A percentile compares a stretch with the other conserved stretches of the same genome.
These are phyloP conservation scores for Dendrothele bispora DNA, from an alignment of 768 basidiomycete species.

Conservation along the genomic window DNA sequence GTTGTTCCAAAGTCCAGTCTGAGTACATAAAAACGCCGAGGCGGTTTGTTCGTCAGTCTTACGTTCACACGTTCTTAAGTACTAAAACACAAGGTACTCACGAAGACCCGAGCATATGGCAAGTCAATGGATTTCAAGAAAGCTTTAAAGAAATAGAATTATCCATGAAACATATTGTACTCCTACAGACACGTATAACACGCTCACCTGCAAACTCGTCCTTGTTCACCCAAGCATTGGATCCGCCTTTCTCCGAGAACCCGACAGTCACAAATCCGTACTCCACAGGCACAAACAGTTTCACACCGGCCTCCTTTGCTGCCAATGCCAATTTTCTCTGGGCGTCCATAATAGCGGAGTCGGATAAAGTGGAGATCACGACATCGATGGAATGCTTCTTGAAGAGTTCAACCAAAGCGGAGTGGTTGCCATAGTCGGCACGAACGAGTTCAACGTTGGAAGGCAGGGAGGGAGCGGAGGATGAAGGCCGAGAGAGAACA, in stretches of 20 bases:
- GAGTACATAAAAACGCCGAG: not conserved
- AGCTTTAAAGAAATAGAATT: constrained; percentile 14
- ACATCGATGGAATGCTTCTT: constrained; percentile 32
- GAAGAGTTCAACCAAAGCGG: constrained; percentile 23
- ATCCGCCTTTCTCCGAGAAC: constrained; percentile 22
- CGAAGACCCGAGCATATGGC: constrained; percentile 30
- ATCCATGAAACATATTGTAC: constrained; percentile 3
- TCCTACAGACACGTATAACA: too few species aligned
- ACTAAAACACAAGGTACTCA: constrained; percentile 13
- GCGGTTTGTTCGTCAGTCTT: too few species aligned
- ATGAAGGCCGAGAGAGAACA: constrained; percentile 14
- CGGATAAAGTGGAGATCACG: constrained; percentile 32
- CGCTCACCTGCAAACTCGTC: constrained; percentile 24
- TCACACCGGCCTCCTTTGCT: constrained; percentile 34
- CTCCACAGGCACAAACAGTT: constrained; percentile 39
- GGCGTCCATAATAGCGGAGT: constrained; percentile 17
- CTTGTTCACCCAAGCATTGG: constrained; percentile 20
- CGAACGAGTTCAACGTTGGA: constrained; percentile 26
- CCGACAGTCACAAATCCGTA: constrained; percentile 35
- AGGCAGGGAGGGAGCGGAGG: constrained; percentile 10
- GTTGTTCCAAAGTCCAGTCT: constrained; percentile 35
- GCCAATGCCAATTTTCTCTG: constrained; percentile 32
- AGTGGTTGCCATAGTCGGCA: constrained; percentile 23
- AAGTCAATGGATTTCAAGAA: constrained; percentile 27
- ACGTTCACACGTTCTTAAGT: too few species aligned